Evolutionary conservation across 768 basidiomycete genomes (phyloP), one percentile per base, ranked within the genome.

Genomic region (Trametes coccinea): DNA sequence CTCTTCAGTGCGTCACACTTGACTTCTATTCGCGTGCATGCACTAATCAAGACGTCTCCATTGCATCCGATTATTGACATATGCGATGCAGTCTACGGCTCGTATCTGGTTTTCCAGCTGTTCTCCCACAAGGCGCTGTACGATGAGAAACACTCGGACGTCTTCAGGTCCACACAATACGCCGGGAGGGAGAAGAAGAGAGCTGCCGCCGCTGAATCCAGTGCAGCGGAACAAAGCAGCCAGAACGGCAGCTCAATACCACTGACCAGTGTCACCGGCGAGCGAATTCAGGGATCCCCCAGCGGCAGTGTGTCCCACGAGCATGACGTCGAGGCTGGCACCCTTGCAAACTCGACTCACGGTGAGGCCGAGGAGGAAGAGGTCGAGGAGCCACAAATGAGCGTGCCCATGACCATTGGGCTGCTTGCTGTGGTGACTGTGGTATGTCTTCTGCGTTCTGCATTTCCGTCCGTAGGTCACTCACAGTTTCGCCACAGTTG

Each of bases 101-200:
- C 74, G 22, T 84, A 81, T 66, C 74, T 85, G 37, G 69, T 84
- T 53, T 84, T 85, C 68, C 84, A 83, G 68, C 76, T 86, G 11
- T 83, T 79, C 77, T 83, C 83, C 3, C 84, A 85, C 69, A 75
- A 74, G 58, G 74, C 83, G 63, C 72, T 85, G 37, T 86, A 84
- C 70, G 82, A 81, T 47, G 64, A 69, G 44, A 49, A 53, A 39
- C 30, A 66, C 63, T 45, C 50, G 29, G 59, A 64, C 53, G 60
- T 66, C 33, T 63, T 71, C 63, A 29, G 59, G 61, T 72, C 73
- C 3, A 70, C 70, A 5, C 56, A 50, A 33, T 74, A 74, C 47
- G 43, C 46, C 2, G 6, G 52, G 22, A 14, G 52, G 9, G 53
- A 62, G 59, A 59, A 60, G 56, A 63, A 59, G 53, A 45, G 30